phyloP scores from a whole-genome alignment of 2,329 filamentous ascomycete genomes.

The Colletotrichum coccodes region DNA sequence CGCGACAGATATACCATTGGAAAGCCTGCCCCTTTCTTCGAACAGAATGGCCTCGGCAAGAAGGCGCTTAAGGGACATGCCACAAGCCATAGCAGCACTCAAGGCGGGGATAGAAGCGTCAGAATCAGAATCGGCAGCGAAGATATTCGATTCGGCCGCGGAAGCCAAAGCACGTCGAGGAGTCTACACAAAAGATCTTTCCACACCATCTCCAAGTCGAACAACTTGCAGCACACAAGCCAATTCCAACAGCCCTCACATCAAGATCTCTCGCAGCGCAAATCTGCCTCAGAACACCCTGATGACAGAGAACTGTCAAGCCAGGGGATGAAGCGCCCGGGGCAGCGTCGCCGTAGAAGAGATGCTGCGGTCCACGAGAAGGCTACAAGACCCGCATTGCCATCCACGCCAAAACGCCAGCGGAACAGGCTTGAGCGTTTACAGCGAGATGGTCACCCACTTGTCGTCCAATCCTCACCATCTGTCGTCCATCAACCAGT shows the following conservation, averaged over 20 bases:
- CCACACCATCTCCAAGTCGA: neutral
- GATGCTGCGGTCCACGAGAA: neutral
- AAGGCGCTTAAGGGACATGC: neutral
- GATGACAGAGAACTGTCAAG: neutral
- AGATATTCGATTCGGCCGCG: neutral
- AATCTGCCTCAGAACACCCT: neutral
- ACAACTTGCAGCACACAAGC: neutral
- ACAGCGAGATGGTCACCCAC: neutral
- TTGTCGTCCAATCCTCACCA: conserved; percentile 16
- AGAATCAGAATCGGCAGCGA: conserved; percentile 32
- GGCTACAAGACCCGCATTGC: neutral
- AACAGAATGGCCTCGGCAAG: neutral
- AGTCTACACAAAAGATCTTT: neutral
- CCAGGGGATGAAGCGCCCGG: neutral
- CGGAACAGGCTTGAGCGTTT: neutral
- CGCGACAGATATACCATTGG: neutral
- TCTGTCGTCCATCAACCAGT: conserved; percentile 27
- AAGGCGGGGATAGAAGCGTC: neutral
- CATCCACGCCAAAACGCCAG: neutral
- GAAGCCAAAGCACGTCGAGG: neutral
- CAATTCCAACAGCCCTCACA: neutral
- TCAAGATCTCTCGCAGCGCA: neutral
- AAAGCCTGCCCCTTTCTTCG: neutral
- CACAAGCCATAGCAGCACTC: neutral
- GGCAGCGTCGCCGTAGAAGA: neutral